Evolutionary conservation across 208 protist species (phyloP).

Genomic region (Eutreptiella sp.): DNA sequence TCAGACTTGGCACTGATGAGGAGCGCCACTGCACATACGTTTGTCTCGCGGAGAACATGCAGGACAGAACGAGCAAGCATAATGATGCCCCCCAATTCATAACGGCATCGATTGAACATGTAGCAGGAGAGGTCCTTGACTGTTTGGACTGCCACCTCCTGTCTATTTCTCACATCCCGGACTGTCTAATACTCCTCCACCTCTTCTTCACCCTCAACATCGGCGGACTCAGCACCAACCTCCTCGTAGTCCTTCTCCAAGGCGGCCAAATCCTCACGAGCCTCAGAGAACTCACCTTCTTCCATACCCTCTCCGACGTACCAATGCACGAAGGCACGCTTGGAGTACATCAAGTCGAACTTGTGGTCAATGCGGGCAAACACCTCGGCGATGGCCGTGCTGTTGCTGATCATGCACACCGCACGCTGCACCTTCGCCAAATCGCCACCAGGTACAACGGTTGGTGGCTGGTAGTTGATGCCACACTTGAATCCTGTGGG

Average conservation of each 20-base stretch:
- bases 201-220: conserved; percentile 51
- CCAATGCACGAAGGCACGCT: conserved; percentile 90
- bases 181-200: conserved; percentile 42
- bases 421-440: conserved; percentile 81
- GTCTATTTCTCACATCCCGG: too few species aligned
- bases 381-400: conserved; percentile 82
- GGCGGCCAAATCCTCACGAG: conserved; percentile 82
- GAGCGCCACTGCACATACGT: too few species aligned
- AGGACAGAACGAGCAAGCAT: too few species aligned
- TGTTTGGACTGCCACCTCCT: too few species aligned
- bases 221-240: conserved; percentile 64
- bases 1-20: too few species aligned
- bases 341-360: conserved; percentile 90
- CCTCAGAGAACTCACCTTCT: conserved; percentile 86
- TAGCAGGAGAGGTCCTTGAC: too few species aligned
- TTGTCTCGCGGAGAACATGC: too few species aligned
- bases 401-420: conserved; percentile 90
- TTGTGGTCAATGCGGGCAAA: conserved; percentile 82
- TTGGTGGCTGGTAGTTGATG: conserved; percentile 94
- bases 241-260: conserved; percentile 90
- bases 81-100: too few species aligned
- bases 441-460: conserved; percentile 81
- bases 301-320: conserved; percentile 92
- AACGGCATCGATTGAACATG: too few species aligned
- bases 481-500: conserved; percentile 96